Percentiles rank a stretch among this genome's conserved stretches.
phyloP scores from a whole-genome alignment of 805 yeast species.

The Cyberlindnera xylosilytica region DNA sequence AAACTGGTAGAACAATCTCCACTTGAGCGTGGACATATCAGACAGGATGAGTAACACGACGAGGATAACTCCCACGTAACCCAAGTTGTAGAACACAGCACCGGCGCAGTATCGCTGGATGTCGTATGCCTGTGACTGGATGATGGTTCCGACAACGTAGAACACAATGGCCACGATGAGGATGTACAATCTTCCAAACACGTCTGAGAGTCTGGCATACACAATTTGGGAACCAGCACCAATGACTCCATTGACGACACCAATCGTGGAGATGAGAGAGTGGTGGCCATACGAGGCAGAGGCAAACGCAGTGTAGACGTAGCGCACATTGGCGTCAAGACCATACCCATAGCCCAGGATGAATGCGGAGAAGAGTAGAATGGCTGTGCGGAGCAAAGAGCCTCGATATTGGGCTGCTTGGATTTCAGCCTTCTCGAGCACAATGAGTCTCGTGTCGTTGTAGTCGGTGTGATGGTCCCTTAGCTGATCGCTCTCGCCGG shows the following conservation, averaged over 20 bases:
- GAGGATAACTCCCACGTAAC: conserved; percentile 64
- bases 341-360: conserved; percentile 52
- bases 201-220: conserved; percentile 60
- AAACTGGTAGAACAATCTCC: conserved; percentile 66
- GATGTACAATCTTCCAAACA: conserved; percentile 59
- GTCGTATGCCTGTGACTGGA: conserved; percentile 57
- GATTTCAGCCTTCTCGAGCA: conserved; percentile 2
- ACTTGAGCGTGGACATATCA: conserved; percentile 64
- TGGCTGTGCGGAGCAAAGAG: conserved; percentile 30
- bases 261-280: conserved; percentile 55
- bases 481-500: neutral
- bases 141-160: conserved; percentile 60
- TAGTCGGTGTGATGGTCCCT: neutral
- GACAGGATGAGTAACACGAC: conserved; percentile 56
- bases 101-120: conserved; percentile 63
- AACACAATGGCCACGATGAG: conserved; percentile 47
- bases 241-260: conserved; percentile 54
- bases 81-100: conserved; percentile 48
- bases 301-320: conserved; percentile 52
- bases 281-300: conserved; percentile 51
- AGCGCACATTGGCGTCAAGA: conserved; percentile 48
- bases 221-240: conserved; percentile 69
- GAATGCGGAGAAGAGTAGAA: conserved; percentile 44
- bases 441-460: conserved; percentile 2
- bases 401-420: conserved; percentile 41